Base-by-base conservation (phyloP, 805 yeast genomes). In the Ogataea nakhonphanomensis region DNA sequence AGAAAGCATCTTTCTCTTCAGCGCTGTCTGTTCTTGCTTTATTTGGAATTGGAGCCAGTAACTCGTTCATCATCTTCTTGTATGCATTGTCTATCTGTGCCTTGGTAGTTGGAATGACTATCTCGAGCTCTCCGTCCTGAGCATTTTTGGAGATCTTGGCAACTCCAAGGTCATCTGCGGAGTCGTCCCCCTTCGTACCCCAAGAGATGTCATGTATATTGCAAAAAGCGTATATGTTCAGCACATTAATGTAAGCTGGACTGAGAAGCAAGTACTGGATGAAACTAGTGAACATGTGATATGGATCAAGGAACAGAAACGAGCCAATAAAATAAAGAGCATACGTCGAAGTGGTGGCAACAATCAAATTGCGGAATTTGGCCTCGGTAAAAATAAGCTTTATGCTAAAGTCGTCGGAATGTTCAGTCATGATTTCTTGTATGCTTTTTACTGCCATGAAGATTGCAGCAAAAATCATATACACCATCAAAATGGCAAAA, bases 181-280 rank as follows among this genome's bases (percentile, higher is more conserved):
- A 73, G 8, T 78, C 79, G 36, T 81, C 87, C 34, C 95, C 96
- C 61, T 90, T 87, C 4, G 96, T 91, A 60, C 98, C 98, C 98
- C 98, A 91, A 6, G 96, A 85, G 34, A 91, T 81, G 68, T 91
- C 99, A 62, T 91, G 96, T 45, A 91, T 83, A 64, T 91, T 91
- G 69, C 97, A 90, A 61, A 91, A 90, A 2, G 98, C 95, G 64
- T 91, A 91, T 46, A 91, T 91, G 62, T 88, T 89, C 58, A 91
- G 70, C 38, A 90, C 91, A 56, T 91, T 90, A 64, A 89, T 81
- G 61, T 90, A 93, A 0, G 95, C 78, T 0, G 99, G 99, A 48
- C 90, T 80, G 42, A 91, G 64, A 46, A 91, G 63, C 44, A 91
- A 61, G 58, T 91, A 91, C 63, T 91, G 99, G 20, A 77, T 52